phyloP scores from a whole-genome alignment of 768 basidiomycete genomes.

The Mycena belliarum region DNA sequence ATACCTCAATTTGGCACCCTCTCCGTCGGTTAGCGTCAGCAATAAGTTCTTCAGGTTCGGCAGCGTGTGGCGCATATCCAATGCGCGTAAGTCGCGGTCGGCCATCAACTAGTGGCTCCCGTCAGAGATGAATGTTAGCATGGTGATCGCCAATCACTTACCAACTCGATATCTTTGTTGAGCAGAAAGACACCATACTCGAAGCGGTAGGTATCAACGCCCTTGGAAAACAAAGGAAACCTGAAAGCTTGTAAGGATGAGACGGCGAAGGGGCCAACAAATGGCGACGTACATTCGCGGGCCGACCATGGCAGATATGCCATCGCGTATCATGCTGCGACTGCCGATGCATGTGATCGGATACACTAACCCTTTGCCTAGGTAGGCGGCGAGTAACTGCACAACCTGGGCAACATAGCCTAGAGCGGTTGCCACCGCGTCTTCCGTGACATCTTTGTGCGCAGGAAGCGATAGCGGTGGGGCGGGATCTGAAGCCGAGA shows the following conservation, averaged over 20 bases:
- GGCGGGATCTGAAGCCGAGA: constrained; percentile 72
- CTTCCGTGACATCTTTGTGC: constrained; percentile 79
- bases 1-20: constrained; percentile 41
- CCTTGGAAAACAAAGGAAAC: constrained; percentile 93
- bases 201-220: constrained; percentile 95
- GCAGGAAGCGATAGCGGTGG: constrained; percentile 72
- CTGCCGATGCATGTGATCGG: constrained; percentile 91
- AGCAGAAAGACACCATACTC: constrained; percentile 96
- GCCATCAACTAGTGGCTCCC: constrained; percentile 75
- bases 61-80: constrained; percentile 94
- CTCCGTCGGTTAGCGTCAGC: constrained; percentile 79
- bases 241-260: constrained; percentile 40
- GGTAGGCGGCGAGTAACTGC: constrained; percentile 77
- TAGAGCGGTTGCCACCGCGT: constrained; percentile 83
- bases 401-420: constrained; percentile 90
- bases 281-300: constrained; percentile 75
- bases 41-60: constrained; percentile 95
- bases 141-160: constrained; percentile 33
- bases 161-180: constrained; percentile 97
- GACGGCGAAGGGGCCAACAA: not conserved
- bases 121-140: constrained; percentile 9
- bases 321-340: constrained; percentile 87
- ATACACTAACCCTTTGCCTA: constrained; percentile 78
- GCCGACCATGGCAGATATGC: constrained; percentile 93
- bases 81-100: constrained; percentile 81